Evolutionary conservation across 140 eudicot genomes (phyloP).

Genomic region (Flaveria floridana): DNA sequence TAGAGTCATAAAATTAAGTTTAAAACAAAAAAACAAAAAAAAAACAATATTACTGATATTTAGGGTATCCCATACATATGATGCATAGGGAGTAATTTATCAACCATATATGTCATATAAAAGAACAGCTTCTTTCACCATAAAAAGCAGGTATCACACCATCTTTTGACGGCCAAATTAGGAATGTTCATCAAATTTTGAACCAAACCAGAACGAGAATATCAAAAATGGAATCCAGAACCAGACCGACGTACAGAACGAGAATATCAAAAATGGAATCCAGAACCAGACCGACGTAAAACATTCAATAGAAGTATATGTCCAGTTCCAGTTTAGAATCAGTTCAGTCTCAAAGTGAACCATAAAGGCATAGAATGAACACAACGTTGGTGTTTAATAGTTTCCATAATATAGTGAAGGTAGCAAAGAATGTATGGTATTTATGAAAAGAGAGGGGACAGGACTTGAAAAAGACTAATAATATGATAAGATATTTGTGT

Average conservation of each 20-base stretch:
- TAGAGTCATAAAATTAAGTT: background rate
- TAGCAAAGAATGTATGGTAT: conserved; percentile 5
- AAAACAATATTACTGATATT: too few relatives aligned
- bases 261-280: background rate
- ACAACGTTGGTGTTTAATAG: background rate
- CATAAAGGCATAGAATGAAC: background rate
- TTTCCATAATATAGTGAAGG: background rate
- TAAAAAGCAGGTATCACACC: background rate
- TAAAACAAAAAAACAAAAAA: too few relatives aligned
- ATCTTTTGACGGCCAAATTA: background rate
- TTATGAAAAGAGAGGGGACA: conserved; percentile 13
- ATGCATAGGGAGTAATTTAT: background rate
- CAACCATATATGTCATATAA: background rate
- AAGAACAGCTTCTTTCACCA: background rate
- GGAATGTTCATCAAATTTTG: background rate
- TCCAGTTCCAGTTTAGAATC: background rate
- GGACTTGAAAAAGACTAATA: background rate
- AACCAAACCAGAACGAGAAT: background rate
- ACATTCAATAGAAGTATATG: too few relatives aligned
- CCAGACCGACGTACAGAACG: background rate
- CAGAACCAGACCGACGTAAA: conserved; percentile 1
- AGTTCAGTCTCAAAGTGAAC: background rate
- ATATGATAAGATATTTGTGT: background rate
- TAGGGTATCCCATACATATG: background rate
- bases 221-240: background rate